Evolutionary conservation across 1,284 basidiomycete species (phyloP).

Genomic region (Boletus nobilissimus): DNA sequence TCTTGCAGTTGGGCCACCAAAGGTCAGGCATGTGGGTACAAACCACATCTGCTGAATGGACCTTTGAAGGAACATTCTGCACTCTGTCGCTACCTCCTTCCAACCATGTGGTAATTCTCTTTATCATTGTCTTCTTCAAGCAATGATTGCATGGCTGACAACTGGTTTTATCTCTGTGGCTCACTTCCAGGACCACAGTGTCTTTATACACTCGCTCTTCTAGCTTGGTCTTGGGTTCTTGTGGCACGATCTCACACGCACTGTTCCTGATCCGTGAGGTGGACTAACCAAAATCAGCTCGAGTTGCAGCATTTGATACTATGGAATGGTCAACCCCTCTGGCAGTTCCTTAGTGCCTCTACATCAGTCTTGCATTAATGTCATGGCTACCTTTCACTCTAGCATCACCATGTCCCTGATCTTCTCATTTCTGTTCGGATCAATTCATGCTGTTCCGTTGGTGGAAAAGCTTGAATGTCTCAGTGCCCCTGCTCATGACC

Average conservation of each 20-base stretch:
- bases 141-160: background rate
- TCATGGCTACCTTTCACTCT: constrained; percentile 35
- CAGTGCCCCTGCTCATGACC: constrained; percentile 47
- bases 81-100: background rate
- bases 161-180: background rate
- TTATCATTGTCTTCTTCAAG: background rate
- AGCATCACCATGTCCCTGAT: constrained; percentile 16
- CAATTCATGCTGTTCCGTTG: constrained; percentile 31
- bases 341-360: background rate
- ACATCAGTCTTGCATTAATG: background rate
- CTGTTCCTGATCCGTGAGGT: constrained; percentile 24
- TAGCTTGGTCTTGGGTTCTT: constrained; percentile 2
- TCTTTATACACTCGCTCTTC: constrained; percentile 19
- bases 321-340: background rate
- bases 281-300: constrained; percentile 1
- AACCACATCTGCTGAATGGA: background rate
- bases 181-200: constrained; percentile 18
- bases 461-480: constrained; percentile 32
- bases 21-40: constrained; percentile 11
- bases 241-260: constrained; percentile 20
- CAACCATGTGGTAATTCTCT: constrained; percentile 11
- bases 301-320: constrained; percentile 34
- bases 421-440: constrained; percentile 26
- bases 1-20: background rate
- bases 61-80: constrained; percentile 5